Base-by-base conservation (phyloP, 148 eudicot species). In the Vaccinium darrowii region DNA sequence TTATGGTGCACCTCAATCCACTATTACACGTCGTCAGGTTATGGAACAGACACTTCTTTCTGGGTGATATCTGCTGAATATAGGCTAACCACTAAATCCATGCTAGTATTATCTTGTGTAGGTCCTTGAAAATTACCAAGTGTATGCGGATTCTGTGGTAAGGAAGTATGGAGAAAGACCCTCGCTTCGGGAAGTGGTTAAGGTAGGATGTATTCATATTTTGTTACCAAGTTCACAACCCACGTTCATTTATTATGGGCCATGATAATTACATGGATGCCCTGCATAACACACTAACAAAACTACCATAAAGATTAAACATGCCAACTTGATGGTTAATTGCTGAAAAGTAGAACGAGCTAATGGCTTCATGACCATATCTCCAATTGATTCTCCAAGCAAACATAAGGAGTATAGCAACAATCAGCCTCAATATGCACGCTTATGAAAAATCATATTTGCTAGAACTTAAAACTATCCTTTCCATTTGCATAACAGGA, bases 1-100 rank as follows among this genome's bases (percentile, higher is more conserved):
- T 63, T 97, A 95, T 88, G 99, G 98, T 33, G 96, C 87, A 86
- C 94, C 99, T 90, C 89, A 76, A 39, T 86, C 89, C 80, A 87
- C 77, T 62, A 80, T 97, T 81, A 94, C 98, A 49, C 95, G 98
- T 76, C 93, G 99, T 65, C 91, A 95, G 98, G 98, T 97, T 84
- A 62, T 83, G 75, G 39, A 21, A 30, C 25, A 78, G 83, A 49
- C 10, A 36, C 21, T 69, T 82, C 13, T 81, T 75, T 75, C 25
- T 23, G 2, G 54, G 27, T 54, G 72, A 21, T 50, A 25, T 65
- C 85, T 21, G 11, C 43, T 53, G 53, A 33, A 33, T 54, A 54
- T 63, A 12, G 60, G 5, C 18, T 23, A 7, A 39, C 76, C 8
- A 43, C 43, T 81, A 21, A 78, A 43, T 16, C 25, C 43, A 57